Evolutionary conservation across 2,329 filamentous ascomycete species (phyloP).

Genomic region (Colletotrichum australisinense): DNA sequence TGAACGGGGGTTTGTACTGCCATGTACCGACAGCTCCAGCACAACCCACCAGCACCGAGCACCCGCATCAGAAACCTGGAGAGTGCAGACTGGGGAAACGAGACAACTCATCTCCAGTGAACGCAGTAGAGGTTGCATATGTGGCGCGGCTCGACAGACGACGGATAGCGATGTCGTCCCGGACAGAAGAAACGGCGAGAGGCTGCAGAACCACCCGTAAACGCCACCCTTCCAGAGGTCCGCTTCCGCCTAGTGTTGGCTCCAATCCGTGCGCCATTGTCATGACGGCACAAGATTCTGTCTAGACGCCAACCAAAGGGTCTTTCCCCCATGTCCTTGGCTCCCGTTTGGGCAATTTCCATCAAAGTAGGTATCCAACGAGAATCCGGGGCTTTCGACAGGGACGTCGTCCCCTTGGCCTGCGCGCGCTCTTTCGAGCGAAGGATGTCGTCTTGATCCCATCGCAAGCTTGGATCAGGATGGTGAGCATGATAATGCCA

Average conservation of each 20-base stretch:
- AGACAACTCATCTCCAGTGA: not conserved
- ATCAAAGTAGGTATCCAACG: slow-evolving; percentile 2
- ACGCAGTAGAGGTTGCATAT: not conserved
- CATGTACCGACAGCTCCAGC: slow-evolving; percentile 15
- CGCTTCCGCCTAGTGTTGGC: not conserved
- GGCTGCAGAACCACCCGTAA: not conserved
- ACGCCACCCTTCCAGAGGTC: not conserved
- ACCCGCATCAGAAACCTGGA: slow-evolving; percentile 23
- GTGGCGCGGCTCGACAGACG: not conserved
- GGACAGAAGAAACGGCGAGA: not conserved
- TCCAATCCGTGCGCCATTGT: not conserved
- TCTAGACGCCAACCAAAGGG: not conserved
- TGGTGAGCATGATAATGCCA: not conserved
- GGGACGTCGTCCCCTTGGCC: not conserved
- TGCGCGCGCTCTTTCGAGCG: not conserved
- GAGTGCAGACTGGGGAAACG: slow-evolving; percentile 14
- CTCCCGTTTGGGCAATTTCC: not conserved
- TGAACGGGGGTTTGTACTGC: slow-evolving; percentile 2
- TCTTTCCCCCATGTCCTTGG: slow-evolving; percentile 3
- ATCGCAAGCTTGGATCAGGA: not conserved
- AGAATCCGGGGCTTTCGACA: slow-evolving; percentile 3
- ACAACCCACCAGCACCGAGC: not conserved
- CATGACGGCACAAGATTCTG: not conserved
- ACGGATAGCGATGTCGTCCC: not conserved
- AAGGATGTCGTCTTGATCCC: not conserved